phyloP scores from a whole-genome alignment of 2,329 filamentous ascomycete genomes.

The Chrysoporthe cubensis region DNA sequence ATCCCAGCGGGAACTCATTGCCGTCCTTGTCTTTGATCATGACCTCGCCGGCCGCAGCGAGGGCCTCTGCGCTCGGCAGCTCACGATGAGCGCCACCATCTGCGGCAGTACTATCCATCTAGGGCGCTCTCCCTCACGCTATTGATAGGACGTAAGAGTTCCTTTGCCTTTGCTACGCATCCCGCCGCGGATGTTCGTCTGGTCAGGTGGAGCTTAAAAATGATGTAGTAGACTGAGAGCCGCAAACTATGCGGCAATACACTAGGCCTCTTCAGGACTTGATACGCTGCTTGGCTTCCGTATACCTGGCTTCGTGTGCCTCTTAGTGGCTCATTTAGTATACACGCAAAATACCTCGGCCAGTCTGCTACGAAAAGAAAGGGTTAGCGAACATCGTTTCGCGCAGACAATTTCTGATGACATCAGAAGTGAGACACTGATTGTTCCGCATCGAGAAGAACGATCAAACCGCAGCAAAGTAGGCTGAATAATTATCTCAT shows the following conservation, averaged over 20 bases:
- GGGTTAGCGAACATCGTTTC: too few species aligned
- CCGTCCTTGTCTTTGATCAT: slow-evolving; percentile 17
- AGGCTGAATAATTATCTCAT: too few species aligned
- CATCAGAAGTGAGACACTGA: too few species aligned
- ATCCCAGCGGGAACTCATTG: slow-evolving; percentile 7
- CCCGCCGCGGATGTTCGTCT: not conserved
- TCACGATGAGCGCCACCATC: slow-evolving; percentile 3
- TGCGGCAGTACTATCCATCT: not conserved
- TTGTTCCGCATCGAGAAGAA: too few species aligned
- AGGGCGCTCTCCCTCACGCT: not conserved
- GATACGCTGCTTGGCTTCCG: not conserved
- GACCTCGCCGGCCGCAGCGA: slow-evolving; percentile 17
- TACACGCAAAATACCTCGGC: too few species aligned
- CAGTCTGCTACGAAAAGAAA: too few species aligned
- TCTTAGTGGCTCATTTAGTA: too few species aligned
- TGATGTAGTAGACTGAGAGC: not conserved
- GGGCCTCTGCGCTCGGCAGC: slow-evolving; percentile 4
- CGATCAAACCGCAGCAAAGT: too few species aligned
- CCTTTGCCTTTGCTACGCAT: not conserved
- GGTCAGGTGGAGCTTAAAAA: not conserved
- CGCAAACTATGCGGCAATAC: not conserved
- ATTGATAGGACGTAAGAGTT: not conserved
- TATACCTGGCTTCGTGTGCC: too few species aligned
- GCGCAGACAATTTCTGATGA: too few species aligned
- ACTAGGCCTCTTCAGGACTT: not conserved